Conservation (phyloP, 345 rosid species). For the Aegle marmelos region DNA sequence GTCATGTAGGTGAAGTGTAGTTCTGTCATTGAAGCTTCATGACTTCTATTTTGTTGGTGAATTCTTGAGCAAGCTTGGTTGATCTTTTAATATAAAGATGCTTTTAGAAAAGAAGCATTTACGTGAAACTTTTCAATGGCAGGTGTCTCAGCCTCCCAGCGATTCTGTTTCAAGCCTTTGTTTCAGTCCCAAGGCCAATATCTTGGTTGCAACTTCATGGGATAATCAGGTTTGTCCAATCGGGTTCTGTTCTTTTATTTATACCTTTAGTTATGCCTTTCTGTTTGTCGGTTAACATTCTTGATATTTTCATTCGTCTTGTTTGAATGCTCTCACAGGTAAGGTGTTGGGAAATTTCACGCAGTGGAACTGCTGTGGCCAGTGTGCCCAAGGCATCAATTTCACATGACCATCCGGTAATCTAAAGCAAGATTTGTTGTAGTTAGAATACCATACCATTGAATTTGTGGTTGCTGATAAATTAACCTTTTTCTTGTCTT, state of each 20-base stretch:
- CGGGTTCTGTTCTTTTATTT: background rate
- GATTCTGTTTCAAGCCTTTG: conserved; percentile 88
- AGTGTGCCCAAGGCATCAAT: conserved; percentile 84
- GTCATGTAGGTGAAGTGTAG: background rate
- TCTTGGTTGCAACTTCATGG: conserved; percentile 93
- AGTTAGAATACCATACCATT: background rate
- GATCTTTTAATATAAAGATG: background rate
- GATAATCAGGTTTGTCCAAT: conserved; percentile 78
- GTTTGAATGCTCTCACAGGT: conserved; percentile 48
- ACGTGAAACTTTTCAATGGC: conserved; percentile 7
- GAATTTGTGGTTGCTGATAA: background rate
- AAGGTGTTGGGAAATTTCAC: conserved; percentile 87
- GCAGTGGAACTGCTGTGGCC: conserved; percentile 48
- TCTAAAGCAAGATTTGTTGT: background rate
- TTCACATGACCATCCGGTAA: conserved; percentile 94
- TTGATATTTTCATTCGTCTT: background rate
- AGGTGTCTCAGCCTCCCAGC: conserved; percentile 84
- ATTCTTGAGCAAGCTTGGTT: background rate
- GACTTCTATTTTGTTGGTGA: background rate
- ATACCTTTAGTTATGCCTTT: background rate
- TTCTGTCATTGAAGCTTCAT: background rate
- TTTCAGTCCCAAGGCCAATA: conserved; percentile 93
- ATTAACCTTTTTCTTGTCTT: background rate
- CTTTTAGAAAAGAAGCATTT: background rate
- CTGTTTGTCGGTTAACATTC: background rate